Conservation (phyloP, 2,329 filamentous ascomycete species). For the Botrytis sinoallii region DNA sequence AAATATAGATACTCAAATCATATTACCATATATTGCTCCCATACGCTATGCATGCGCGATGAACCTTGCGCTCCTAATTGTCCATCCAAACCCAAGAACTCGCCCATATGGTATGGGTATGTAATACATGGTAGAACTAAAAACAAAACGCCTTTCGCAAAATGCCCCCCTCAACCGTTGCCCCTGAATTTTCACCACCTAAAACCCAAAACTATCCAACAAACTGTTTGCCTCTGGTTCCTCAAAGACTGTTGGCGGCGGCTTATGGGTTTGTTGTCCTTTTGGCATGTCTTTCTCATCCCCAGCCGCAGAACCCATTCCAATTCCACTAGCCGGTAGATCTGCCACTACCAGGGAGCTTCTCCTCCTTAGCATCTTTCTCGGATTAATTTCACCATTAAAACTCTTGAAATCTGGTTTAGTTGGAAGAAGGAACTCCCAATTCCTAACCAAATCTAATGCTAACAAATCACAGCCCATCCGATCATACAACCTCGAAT, state of each 20-base stretch:
- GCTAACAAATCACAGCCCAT: constrained; percentile 94
- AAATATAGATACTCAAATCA: background rate
- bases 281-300: constrained; percentile 38
- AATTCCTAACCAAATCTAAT: constrained; percentile 74
- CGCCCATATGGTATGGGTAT: background rate
- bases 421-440: constrained; percentile 68
- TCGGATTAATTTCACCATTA: constrained; percentile 34
- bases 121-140: background rate
- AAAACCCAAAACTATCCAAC: constrained; percentile 93
- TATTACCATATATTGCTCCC: background rate
- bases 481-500: constrained; percentile 76
- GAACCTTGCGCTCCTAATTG: background rate
- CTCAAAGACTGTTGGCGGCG: constrained; percentile 74
- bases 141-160: background rate
- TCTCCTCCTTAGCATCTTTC: constrained; percentile 65
- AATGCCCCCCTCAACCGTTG: background rate
- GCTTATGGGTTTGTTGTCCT: constrained; percentile 42
- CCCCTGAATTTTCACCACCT: constrained; percentile 20
- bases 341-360: constrained; percentile 81
- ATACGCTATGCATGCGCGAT: constrained; percentile 9
- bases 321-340: constrained; percentile 47
- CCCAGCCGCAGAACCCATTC: constrained; percentile 29
- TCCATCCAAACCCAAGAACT: constrained; percentile 3
- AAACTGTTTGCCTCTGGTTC: constrained; percentile 89
- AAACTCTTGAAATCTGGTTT: constrained; percentile 45